Conservation (phyloP, 371 early-diverging fungal species). For the Haplosporangium sp. region DNA sequence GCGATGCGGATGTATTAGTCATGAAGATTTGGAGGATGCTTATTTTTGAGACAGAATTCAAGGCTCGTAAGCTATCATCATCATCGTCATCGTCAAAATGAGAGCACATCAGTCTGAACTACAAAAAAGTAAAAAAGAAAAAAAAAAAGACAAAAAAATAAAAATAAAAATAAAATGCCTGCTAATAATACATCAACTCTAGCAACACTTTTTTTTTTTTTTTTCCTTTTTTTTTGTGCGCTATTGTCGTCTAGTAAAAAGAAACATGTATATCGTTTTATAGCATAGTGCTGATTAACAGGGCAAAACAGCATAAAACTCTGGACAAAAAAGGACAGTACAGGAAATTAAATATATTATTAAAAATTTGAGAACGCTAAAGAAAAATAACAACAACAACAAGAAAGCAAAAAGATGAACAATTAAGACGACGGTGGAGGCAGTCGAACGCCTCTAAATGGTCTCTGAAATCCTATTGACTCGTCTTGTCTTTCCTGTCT, state of each 20-base stretch:
- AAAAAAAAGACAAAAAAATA: neutral
- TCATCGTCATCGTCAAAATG: neutral
- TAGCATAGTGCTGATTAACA: neutral
- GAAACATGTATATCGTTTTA: neutral
- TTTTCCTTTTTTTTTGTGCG: neutral
- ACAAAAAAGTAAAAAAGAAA: neutral
- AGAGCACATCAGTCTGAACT: neutral
- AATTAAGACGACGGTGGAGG: neutral
- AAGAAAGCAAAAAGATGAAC: neutral
- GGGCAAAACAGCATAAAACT: too few relatives aligned
- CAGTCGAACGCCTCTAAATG: slow-evolving; percentile 4
- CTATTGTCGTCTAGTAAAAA: neutral
- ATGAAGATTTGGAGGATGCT: slow-evolving; percentile 88
- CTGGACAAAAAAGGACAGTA: too few relatives aligned
- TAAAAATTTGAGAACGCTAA: too few relatives aligned
- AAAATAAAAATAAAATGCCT: neutral
- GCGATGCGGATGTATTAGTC: slow-evolving; percentile 85
- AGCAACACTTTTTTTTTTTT: neutral
- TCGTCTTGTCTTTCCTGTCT: slow-evolving; percentile 11
- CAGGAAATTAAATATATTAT: too few relatives aligned
- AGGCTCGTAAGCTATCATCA: slow-evolving; percentile 47
- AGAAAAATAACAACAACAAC: too few relatives aligned
- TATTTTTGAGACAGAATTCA: slow-evolving; percentile 86
- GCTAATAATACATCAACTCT: neutral
- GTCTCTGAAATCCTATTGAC: slow-evolving; percentile 39